Evolutionary conservation across 179 eudicot species (phyloP), one percentile per base, ranked within the genome.

Genomic region (Actinidia chinensis): DNA sequence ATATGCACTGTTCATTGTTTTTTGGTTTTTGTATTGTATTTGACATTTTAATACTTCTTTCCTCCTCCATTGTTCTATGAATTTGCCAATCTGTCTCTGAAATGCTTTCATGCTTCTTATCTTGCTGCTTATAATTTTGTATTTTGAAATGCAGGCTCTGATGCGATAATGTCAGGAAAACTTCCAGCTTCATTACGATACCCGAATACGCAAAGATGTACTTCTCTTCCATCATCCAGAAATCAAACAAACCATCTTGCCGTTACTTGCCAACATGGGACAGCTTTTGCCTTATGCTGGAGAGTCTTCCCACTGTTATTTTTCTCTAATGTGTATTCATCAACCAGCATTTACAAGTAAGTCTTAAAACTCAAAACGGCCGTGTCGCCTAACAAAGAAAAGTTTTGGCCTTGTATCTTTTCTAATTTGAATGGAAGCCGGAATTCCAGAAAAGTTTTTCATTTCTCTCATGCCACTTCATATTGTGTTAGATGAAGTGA

Each of bases 311-410:
- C 63, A 58, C 50, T 4, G 48, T 55, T 72, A 55, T 72, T 63
- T 72, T 72, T 72, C 75, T 55, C 48, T 54, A 36, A 47, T 18
- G 61, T 18, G n/a, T 9, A 36, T 54, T 54, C 63, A 8, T 54
- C 75, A 72, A 72, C 33, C 76, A 36, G 23, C 76, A 54, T 54
- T 58, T 72, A 9, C 64, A 72, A 36, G 75, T 71, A 71, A 71
- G 76, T 54, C 33, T 28, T 1, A 72, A 54, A 36, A 40, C 10
- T 54, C 9, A 72, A 12, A 4, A 18, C 7, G 22, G 63, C 12
- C 54, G 4, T 48, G 17, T 18, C 8, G 47, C 23, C 46, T 17
- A 28, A 28, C 33, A 8, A 52, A 54, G 56, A 52, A 5, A 71
- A 14, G 4, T 52, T 52, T 72, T 72, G 47, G 25, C 14, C 8